Evolutionary conservation across 352 stramenopile genomes (phyloP).

Genomic region (Phytopythium vexans): DNA sequence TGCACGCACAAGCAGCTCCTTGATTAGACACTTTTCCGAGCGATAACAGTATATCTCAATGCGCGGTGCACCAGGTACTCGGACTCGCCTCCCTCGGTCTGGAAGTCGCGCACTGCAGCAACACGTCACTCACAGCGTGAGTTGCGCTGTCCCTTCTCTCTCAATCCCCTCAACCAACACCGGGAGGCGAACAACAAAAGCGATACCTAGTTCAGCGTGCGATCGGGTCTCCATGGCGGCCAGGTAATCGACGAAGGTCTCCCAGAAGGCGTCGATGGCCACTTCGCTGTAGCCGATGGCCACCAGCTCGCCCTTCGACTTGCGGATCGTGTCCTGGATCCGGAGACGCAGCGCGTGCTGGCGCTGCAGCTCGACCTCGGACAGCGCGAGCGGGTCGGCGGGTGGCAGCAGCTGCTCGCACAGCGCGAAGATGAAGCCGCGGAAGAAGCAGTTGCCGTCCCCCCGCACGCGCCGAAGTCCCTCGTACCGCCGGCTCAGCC

Average conservation of each 20-base stretch:
- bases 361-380: no score
- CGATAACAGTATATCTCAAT: neutral
- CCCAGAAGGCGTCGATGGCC: slow-evolving; percentile 92
- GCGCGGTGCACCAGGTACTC: slow-evolving; percentile 63
- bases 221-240: slow-evolving; percentile 74
- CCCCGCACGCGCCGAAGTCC: slow-evolving; percentile 80
- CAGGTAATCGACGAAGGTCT: slow-evolving; percentile 90
- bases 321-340: slow-evolving; percentile 61
- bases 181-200: slow-evolving; percentile 12
- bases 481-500: slow-evolving; percentile 62
- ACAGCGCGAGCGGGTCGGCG: slow-evolving; percentile 11
- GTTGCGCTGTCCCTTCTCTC: no score
- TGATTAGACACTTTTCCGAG: neutral
- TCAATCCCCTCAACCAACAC: slow-evolving; percentile 13
- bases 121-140: slow-evolving; percentile 3
- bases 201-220: slow-evolving; percentile 40
- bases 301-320: slow-evolving; percentile 70
- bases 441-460: slow-evolving; percentile 93
- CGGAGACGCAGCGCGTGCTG: slow-evolving; percentile 23
- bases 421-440: slow-evolving; percentile 86
- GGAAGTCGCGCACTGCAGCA: slow-evolving; percentile 63
- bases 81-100: slow-evolving; percentile 81
- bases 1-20: slow-evolving; percentile 4
- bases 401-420: slow-evolving; percentile 69
- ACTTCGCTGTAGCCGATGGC: slow-evolving; percentile 89